Percentiles rank a stretch among this genome's conserved stretches.
phyloP scores from a whole-genome alignment of 192 early-diverging fungal genomes.

The Dispira parvispora region DNA sequence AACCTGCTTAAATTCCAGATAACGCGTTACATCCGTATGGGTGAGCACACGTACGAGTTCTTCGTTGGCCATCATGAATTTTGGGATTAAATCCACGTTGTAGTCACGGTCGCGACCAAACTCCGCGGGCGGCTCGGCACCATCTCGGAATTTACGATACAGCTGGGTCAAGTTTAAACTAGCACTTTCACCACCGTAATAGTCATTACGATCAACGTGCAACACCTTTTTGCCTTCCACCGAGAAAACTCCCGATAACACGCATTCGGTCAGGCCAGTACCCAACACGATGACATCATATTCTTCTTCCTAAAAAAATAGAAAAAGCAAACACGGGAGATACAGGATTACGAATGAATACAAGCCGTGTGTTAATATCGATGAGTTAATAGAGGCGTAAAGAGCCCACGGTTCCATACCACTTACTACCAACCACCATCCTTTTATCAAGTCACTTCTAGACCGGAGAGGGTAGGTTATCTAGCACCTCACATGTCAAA shows the following conservation, averaged over 20 bases:
- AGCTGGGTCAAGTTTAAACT: slow-evolving; percentile 92
- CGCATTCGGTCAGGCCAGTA: slow-evolving; percentile 81
- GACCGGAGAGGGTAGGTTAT: no score
- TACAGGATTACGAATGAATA: no score
- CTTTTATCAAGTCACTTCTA: no score
- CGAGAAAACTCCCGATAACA: slow-evolving; percentile 71
- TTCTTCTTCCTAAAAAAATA: slow-evolving; percentile 50
- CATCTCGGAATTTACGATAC: slow-evolving; percentile 49
- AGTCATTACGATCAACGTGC: slow-evolving; percentile 88
- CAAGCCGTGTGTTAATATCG: no score
- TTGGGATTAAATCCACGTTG: slow-evolving; percentile 96
- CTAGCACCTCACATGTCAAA: no score
- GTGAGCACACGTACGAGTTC: slow-evolving; percentile 93
- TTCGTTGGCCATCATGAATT: slow-evolving; percentile 99
- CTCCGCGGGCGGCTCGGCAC: slow-evolving; percentile 25
- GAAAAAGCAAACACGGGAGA: background rate
- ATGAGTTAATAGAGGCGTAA: no score
- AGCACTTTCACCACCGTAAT: slow-evolving; percentile 95
- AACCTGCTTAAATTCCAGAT: slow-evolving; percentile 95
- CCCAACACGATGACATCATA: slow-evolving; percentile 83
- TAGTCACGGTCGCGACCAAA: slow-evolving; percentile 76
- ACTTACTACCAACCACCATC: no score
- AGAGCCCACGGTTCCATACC: no score
- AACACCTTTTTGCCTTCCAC: slow-evolving; percentile 87
- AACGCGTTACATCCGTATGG: slow-evolving; percentile 95